Percentiles rank a stretch among this genome's conserved stretches.
These are phyloP conservation scores for Lanzia echinophila DNA, from an alignment of 2,329 filamentous ascomycete species.

Conservation along the genomic window DNA sequence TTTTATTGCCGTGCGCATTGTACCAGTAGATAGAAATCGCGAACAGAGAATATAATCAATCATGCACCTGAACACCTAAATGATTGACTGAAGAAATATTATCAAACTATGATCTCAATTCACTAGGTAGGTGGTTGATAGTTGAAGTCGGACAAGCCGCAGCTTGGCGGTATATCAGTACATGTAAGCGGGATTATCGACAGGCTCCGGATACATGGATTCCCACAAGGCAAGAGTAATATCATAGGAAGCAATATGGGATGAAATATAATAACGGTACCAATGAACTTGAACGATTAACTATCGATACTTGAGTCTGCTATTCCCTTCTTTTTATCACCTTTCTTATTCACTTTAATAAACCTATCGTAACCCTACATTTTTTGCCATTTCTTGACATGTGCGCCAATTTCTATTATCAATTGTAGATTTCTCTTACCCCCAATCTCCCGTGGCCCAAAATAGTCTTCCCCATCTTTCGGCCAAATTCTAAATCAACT, in stretches of 20 bases:
- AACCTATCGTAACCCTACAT: too few relatives aligned
- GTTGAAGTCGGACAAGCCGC: slow-evolving; percentile 3
- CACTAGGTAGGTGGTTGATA: too few relatives aligned
- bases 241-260: neutral
- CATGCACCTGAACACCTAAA: neutral
- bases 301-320: too few relatives aligned
- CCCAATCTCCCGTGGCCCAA: too few relatives aligned
- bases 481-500: too few relatives aligned
- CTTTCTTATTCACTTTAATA: neutral
- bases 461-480: too few relatives aligned
- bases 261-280: neutral
- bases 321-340: neutral
- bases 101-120: too few relatives aligned
- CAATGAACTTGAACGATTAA: too few relatives aligned
- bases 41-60: neutral
- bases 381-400: too few relatives aligned
- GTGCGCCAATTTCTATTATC: too few relatives aligned
- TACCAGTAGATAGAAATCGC: neutral
- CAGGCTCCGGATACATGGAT: neutral
- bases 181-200: slow-evolving; percentile 3
- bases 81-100: neutral
- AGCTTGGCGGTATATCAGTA: slow-evolving; percentile 5
- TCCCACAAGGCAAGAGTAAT: neutral
- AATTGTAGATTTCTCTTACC: too few relatives aligned
- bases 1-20: neutral